Percentiles rank a stretch among this genome's conserved stretches.
phyloP scores from a whole-genome alignment of 306 rosid genomes.

The Hylodesmum podocarpum region DNA sequence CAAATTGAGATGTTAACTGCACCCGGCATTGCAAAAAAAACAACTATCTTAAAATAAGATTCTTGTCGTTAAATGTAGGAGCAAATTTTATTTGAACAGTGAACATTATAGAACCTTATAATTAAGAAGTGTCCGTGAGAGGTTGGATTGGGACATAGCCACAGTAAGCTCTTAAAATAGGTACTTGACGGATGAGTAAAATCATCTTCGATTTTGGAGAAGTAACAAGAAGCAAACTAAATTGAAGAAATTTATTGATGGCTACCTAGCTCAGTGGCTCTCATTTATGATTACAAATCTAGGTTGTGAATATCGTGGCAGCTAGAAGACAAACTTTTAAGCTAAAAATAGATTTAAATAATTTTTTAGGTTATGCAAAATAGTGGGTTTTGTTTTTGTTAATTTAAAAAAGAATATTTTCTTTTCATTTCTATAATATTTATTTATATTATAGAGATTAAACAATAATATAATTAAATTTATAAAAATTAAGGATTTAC shows the following conservation, averaged over 20 bases:
- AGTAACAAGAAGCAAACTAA: not conserved
- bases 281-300: too few species aligned
- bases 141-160: not conserved
- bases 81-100: not conserved
- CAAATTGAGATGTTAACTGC: not conserved
- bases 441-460: too few species aligned
- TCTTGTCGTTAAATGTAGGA: not conserved
- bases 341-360: too few species aligned
- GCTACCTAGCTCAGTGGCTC: too few species aligned
- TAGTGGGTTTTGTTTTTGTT: too few species aligned
- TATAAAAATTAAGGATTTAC: too few species aligned
- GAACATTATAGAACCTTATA: not conserved
- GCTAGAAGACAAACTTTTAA: too few species aligned
- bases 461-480: too few species aligned
- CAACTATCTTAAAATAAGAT: not conserved
- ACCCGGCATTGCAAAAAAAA: not conserved
- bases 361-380: too few species aligned
- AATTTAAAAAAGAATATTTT: too few species aligned
- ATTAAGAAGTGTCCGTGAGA: not conserved
- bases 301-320: too few species aligned
- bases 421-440: too few species aligned
- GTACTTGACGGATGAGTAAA: not conserved
- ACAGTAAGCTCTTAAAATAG: not conserved
- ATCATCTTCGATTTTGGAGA: not conserved
- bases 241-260: not conserved